A percentile compares a stretch with the other conserved stretches of the same genome.
phyloP scores from a whole-genome alignment of 805 yeast genomes.

The Brettanomyces anomalus region DNA sequence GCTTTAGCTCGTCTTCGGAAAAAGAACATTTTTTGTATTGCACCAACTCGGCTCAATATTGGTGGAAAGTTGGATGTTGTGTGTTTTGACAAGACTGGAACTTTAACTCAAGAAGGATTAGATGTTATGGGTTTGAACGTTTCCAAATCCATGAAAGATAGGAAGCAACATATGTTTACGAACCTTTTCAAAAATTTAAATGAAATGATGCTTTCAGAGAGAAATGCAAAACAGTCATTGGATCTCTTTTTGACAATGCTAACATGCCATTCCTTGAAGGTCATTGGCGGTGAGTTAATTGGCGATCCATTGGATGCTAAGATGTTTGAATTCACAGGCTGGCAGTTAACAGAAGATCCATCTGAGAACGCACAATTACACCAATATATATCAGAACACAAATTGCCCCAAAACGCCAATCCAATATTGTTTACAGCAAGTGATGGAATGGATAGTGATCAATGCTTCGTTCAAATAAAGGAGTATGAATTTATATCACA shows the following conservation, averaged over 20 bases:
- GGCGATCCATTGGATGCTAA: conserved; percentile 94
- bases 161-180: conserved; percentile 21
- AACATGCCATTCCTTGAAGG: conserved; percentile 80
- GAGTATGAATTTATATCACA: conserved; percentile 80
- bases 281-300: conserved; percentile 67
- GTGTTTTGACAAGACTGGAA: conserved; percentile 96
- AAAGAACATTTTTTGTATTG: conserved; percentile 72
- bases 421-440: conserved; percentile 45
- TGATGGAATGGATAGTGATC: conserved; percentile 15
- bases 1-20: conserved; percentile 69
- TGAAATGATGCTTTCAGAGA: conserved; percentile 8
- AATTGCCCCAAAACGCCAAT: conserved; percentile 29
- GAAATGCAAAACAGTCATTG: conserved; percentile 16
- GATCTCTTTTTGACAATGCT: conserved; percentile 40
- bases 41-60: conserved; percentile 92
- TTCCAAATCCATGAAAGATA: conserved; percentile 24
- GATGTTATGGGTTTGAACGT: conserved; percentile 60
- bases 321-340: conserved; percentile 85
- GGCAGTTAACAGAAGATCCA: conserved; percentile 67
- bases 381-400: conserved; percentile 17
- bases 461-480: conserved; percentile 26
- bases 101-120: conserved; percentile 92
- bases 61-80: conserved; percentile 88
- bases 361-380: conserved; percentile 22
- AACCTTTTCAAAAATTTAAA: conserved; percentile 11